Evolutionary conservation across 345 rosid species (phyloP), one percentile per base, ranked within the genome.

Genomic region (Erysimum cheiranthoides): DNA sequence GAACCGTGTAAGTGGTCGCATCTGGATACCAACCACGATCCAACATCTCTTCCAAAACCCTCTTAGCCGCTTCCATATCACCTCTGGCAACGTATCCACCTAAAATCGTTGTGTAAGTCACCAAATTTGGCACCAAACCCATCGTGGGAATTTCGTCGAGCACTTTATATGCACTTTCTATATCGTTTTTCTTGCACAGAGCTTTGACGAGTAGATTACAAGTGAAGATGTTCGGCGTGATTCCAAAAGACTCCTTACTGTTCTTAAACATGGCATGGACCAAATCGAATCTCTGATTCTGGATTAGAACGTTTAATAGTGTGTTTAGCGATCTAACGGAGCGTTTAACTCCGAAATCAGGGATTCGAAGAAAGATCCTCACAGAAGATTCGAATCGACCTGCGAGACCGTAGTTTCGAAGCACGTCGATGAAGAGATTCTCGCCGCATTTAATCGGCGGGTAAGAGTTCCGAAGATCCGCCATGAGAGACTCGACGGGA

Each of bases 1-100:
- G 82, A 58, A 88, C 70, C 0, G 93, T 87, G 60, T 88, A 91
- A 2, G 93, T 88, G 1, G 86, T 91, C 2, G 86, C 93, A 79
- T 93, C 97, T 0, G 97, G 97, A 50, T 84, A 71, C 98, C 94
- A 93, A 11, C 96, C 96, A 67, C 87, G 83, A 80, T 90, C 94
- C 61, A 88, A 76, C 73, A 88, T 81, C 66, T 88, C 88, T 6
- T 69, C 60, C 74, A 93, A 84, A 76, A 86, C 78, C 80, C 71
- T 86, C 86, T 81, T 81, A 3, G 89, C 96, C 18, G 84, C 78
- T 57, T 70, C 85, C 87, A 90, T 83, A 58, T 93, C 98, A 5
- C 92, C 92, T 43, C 88, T 78, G 5, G 86, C 85, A 43, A 76
- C 93, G 49, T 81, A 90, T 13, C 98, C 97, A 3, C 91, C 86